Conservation (phyloP, 2,329 filamentous ascomycete genomes). For the Aschersonia sp. region DNA sequence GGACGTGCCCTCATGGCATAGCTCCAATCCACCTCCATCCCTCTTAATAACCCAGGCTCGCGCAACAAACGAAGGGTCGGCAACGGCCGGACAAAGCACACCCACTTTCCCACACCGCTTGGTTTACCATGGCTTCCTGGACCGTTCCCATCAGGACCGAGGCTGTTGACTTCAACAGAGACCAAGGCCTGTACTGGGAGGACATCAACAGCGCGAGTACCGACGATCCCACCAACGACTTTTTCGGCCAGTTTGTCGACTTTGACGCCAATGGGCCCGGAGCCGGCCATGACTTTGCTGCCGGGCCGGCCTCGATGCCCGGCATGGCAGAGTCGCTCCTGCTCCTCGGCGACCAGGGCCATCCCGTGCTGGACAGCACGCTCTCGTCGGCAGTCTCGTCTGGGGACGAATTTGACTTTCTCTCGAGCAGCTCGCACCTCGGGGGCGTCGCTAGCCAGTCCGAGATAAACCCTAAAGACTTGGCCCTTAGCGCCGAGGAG, state of each 20-base stretch:
- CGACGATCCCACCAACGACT: constrained; percentile 16
- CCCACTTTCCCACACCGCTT: neutral
- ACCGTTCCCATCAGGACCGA: constrained; percentile 19
- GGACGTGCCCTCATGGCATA: neutral
- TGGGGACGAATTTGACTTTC: constrained; percentile 20
- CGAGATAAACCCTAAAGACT: constrained; percentile 15
- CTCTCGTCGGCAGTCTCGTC: constrained; percentile 20
- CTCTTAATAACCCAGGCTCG: neutral
- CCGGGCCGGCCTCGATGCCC: constrained; percentile 10
- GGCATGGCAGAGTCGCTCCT: constrained; percentile 13
- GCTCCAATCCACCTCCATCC: neutral
- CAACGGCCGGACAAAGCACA: neutral
- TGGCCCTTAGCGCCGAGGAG: constrained; percentile 9
- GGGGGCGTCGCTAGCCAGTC: constrained; percentile 10
- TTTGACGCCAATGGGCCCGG: constrained; percentile 15
- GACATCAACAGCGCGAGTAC: constrained; percentile 15
- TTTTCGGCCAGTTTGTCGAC: constrained; percentile 23
- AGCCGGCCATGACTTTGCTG: constrained; percentile 7
- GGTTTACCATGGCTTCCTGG: constrained; percentile 19
- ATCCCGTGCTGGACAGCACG: constrained; percentile 11
- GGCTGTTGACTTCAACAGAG: constrained; percentile 18
- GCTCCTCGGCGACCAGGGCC: constrained; percentile 9
- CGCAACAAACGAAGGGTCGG: neutral
- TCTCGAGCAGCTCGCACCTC: constrained; percentile 18
- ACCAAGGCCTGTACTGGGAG: constrained; percentile 20